Evolutionary conservation across 202 grass and related monocot species (phyloP).

Genomic region (Bolboschoenoplectus hybrid): DNA sequence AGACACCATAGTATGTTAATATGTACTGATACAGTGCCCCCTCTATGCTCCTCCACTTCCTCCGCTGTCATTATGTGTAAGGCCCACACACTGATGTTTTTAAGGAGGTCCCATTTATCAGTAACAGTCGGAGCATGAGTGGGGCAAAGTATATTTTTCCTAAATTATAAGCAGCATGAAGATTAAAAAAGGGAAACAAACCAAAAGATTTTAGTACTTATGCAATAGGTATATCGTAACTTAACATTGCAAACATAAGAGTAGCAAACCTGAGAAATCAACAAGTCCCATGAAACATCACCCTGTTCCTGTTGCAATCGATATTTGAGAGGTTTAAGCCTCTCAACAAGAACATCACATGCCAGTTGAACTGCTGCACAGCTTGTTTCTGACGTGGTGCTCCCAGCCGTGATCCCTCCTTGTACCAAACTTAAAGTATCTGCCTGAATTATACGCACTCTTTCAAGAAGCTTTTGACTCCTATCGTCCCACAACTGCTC

Average conservation of each 20-base stretch:
- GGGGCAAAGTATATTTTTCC: too few species aligned
- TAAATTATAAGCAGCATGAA: background rate
- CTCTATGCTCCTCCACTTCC: too few species aligned
- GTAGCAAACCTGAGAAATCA: slow-evolving; percentile 61
- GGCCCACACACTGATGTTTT: too few species aligned
- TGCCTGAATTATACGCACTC: slow-evolving; percentile 65
- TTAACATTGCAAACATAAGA: background rate
- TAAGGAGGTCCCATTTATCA: too few species aligned
- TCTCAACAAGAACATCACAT: slow-evolving; percentile 49
- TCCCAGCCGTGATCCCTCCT: slow-evolving; percentile 62
- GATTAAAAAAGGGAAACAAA: background rate
- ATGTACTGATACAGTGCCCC: background rate
- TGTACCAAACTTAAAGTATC: slow-evolving; percentile 79
- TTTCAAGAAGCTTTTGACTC: slow-evolving; percentile 54
- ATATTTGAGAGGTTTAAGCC: slow-evolving; percentile 63
- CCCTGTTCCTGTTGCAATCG: slow-evolving; percentile 43
- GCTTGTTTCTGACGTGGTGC: slow-evolving; percentile 69
- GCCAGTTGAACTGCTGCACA: slow-evolving; percentile 69
- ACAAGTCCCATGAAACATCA: slow-evolving; percentile 60
- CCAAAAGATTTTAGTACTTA: background rate
- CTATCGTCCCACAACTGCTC: slow-evolving; percentile 58
- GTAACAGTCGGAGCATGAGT: too few species aligned
- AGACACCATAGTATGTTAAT: background rate
- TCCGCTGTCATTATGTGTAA: too few species aligned
- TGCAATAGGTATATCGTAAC: background rate